Conservation (phyloP, 23 red algal species). For the Chondrus crispus region DNA sequence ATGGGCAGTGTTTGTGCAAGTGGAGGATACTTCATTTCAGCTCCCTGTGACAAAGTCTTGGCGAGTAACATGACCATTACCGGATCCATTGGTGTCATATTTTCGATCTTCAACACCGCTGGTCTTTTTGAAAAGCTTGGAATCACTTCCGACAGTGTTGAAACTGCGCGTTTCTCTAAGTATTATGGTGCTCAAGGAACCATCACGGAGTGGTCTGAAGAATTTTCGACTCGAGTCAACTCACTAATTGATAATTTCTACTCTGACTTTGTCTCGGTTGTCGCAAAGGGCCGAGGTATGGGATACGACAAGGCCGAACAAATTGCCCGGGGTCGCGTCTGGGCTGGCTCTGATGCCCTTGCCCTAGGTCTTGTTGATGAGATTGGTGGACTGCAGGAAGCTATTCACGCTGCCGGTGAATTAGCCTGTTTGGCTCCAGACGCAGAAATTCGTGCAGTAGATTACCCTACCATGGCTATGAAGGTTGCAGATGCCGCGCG, state of each 20-base stretch:
- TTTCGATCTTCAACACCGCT: slow-evolving; percentile 49
- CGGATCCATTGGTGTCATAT: slow-evolving; percentile 93
- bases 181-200: slow-evolving; percentile 49
- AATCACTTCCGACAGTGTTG: slow-evolving; percentile 67
- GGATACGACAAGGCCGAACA: slow-evolving; percentile 60
- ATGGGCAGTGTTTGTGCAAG: slow-evolving; percentile 89
- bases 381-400: slow-evolving; percentile 79
- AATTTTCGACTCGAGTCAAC: slow-evolving; percentile 59
- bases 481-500: slow-evolving; percentile 42
- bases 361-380: slow-evolving; percentile 78
- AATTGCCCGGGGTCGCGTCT: slow-evolving; percentile 87
- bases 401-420: slow-evolving; percentile 56
- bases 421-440: slow-evolving; percentile 29
- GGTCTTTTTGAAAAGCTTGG: slow-evolving; percentile 84
- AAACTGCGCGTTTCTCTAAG: slow-evolving; percentile 55
- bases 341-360: slow-evolving; percentile 80
- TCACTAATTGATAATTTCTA: slow-evolving; percentile 67
- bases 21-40: slow-evolving; percentile 92
- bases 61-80: slow-evolving; percentile 82
- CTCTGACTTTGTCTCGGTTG: slow-evolving; percentile 72
- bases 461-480: slow-evolving; percentile 55
- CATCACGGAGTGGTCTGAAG: slow-evolving; percentile 69
- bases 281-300: slow-evolving; percentile 62
- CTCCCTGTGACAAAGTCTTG: slow-evolving; percentile 79
- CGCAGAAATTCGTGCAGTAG: not conserved